Percentiles rank a stretch among this genome's conserved stretches.
Conservation (phyloP, 208 protist species). For the Trypanosoma melophagium region DNA sequence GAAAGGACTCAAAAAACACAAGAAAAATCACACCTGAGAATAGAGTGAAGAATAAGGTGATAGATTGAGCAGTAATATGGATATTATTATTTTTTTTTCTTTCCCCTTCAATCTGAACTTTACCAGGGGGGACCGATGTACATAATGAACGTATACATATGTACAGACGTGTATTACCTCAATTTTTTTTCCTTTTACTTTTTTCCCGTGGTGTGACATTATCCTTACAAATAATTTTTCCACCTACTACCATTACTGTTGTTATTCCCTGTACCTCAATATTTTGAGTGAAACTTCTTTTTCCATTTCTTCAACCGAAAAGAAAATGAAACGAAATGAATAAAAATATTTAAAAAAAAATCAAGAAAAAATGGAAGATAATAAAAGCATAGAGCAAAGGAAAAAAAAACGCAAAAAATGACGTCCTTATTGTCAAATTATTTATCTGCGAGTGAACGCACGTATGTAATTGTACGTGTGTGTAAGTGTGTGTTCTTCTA, state of each 20-base stretch:
- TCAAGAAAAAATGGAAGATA: too few species aligned
- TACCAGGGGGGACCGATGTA: too few species aligned
- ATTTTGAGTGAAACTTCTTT: too few species aligned
- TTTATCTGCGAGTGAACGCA: background rate
- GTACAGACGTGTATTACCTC: background rate
- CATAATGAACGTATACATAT: background rate
- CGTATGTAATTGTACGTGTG: conserved; percentile 5
- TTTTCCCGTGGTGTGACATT: background rate
- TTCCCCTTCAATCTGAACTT: background rate
- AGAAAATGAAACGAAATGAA: too few species aligned
- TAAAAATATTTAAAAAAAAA: too few species aligned
- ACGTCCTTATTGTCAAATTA: too few species aligned
- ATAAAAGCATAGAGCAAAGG: too few species aligned
- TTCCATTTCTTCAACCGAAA: too few species aligned
- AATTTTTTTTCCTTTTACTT: background rate
- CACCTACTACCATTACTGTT: too few species aligned
- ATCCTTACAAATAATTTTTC: background rate
- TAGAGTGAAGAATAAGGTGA: background rate
- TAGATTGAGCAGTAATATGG: background rate
- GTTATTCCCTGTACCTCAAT: too few species aligned
- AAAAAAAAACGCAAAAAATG: too few species aligned
- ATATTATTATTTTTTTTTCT: conserved; percentile 3
- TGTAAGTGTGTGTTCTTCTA: background rate
- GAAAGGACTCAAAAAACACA: background rate
- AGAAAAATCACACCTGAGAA: background rate